Base-by-base conservation (phyloP, 2,329 filamentous ascomycete species). In the Fusarium sp. region DNA sequence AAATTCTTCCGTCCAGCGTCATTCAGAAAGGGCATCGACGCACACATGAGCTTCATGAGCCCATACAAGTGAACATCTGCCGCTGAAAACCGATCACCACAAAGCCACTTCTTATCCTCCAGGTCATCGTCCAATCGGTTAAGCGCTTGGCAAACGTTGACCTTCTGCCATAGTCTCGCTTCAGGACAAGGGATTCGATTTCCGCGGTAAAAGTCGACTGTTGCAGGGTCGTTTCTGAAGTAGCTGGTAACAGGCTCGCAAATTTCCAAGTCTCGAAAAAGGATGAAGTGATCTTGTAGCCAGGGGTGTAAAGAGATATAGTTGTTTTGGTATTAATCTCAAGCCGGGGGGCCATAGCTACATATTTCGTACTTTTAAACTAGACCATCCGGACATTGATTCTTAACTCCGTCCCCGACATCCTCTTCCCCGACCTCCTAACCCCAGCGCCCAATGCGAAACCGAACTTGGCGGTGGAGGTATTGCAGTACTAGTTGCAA, bases 1-100 rank as follows among this genome's bases (percentile, higher is more conserved):
- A 67, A 18, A 18, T 71, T 71, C 58, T 56, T 62, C 24, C 69
- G 40, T 1, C 37, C 67, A 0, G 58, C 24, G 34, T 62, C 20
- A 16, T 27, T 59, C 31, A 71, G 29, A 35, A 64, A 67, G 4
- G 40, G 22, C 1, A 38, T 58, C 35, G 29, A n/a, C 1, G 22
- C n/a, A 1, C 29, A 57, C 40, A 63, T 63, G 1, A 31, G 47
- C 18, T 70, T 70, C 37, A 64, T 45, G 1, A 70, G 31, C 4
- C 35, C 38, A 9, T 67, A 71, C 4, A 71, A 60, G 11, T 59
- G 67, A 22, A 70, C 24, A 18, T 70, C 67, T 0, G 67, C 67
- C 0, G 59, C 67, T 4, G 63, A 67, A 40, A 70, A 64, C 3
- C 59, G 45, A 20, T 63, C 31, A 0, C 63, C 59, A 11, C 63